Conservation (phyloP, 495 filamentous ascomycete genomes). For the Clohesyomyces aquaticus region DNA sequence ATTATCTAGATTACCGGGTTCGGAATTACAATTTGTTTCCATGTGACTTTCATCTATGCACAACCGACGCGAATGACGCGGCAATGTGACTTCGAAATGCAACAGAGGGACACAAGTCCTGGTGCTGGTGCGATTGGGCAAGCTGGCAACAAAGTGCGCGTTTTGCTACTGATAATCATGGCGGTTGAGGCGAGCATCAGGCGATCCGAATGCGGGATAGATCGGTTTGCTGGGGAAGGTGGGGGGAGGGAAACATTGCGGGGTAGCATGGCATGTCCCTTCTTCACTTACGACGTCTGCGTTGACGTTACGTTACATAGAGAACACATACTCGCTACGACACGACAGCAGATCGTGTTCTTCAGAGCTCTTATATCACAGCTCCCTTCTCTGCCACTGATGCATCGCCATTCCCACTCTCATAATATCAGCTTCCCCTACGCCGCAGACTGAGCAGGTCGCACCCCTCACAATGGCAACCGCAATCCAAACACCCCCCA, state of each 20-base stretch:
- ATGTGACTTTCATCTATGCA: slow-evolving; percentile 24
- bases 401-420: not conserved
- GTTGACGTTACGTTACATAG: slow-evolving; percentile 36
- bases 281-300: slow-evolving; percentile 26
- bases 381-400: slow-evolving; percentile 3
- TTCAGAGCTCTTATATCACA: not conserved
- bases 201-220: not conserved
- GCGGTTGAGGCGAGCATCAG: not conserved
- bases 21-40: slow-evolving; percentile 1
- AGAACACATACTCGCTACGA: slow-evolving; percentile 27
- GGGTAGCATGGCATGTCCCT: slow-evolving; percentile 26
- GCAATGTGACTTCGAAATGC: slow-evolving; percentile 23
- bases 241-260: slow-evolving; percentile 7
- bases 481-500: slow-evolving; percentile 13
- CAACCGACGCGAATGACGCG: slow-evolving; percentile 19
- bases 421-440: not conserved
- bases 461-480: slow-evolving; percentile 14
- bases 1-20: slow-evolving; percentile 11
- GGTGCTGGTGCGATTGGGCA: not conserved
- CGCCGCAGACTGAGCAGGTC: slow-evolving; percentile 1
- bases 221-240: not conserved
- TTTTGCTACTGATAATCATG: too few species aligned
- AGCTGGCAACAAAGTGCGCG: too few species aligned
- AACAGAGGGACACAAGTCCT: slow-evolving; percentile 5
- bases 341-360: not conserved